Base-by-base conservation (phyloP, 2,329 filamentous ascomycete species). In the Cercospora citrullina region DNA sequence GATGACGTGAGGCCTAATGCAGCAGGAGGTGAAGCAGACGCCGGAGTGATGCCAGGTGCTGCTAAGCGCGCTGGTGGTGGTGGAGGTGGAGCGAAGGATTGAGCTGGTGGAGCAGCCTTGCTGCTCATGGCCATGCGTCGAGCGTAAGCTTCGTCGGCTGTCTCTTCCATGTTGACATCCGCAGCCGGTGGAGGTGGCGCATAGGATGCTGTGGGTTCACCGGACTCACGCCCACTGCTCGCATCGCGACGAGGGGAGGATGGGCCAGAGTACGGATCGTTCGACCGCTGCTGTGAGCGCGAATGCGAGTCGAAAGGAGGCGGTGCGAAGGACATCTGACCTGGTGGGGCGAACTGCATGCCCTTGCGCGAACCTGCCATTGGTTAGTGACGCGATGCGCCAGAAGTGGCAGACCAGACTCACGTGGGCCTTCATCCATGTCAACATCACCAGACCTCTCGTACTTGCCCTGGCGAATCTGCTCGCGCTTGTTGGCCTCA, bases 101-200 rank as follows among this genome's bases (percentile, higher is more conserved):
- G 42, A 26, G 26, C 45, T 55, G 77, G 73, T 53, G 77, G 77
- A 45, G 78, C 59, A 58, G 70, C 68, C n/a, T 21, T n/a, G 18
- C 68, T 70, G 4, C 85, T 87, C 76, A 91, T 74, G 36, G 85
- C 87, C 70, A 88, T 80, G 16, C 89, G 88, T 64, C 86, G 87
- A 55, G 86, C 84, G 77, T 90, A 93, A 51, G 86, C 89, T 76
- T 93, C 90, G 66, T 93, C 89, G 60, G 89, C 90, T 5, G 87
- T 89, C 58, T 84, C 81, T 74, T 90, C 88, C 72, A 89, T 84
- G 4, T 84, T 82, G 30, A 85, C 60, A 14, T 75, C 70, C 36
- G 72, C 73, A 16, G 62, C 69, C 30, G 67, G 63, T 23, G 67
- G 63, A 4, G 59, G 67, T n/a, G 85, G 85, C 45, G 85, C 85